Base-by-base conservation (phyloP, 768 basidiomycete genomes). In the Leucocoprinus leucothites region DNA sequence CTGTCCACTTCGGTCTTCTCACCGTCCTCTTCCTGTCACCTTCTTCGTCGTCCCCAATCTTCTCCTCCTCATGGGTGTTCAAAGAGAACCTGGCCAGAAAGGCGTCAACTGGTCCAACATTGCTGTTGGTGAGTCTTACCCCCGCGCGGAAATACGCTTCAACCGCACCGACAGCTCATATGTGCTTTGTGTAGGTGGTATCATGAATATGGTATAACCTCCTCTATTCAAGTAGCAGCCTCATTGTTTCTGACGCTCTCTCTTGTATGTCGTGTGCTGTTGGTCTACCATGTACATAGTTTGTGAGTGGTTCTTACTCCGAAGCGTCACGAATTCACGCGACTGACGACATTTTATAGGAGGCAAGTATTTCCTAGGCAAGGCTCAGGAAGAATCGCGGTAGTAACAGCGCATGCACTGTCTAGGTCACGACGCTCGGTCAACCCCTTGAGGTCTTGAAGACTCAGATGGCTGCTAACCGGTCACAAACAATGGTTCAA, bases 401-500 rank as follows among this genome's bases (percentile, higher is more conserved):
- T 31, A 24, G 18, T 59, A 57, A 55, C 56, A 26, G 16, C 6
- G n/a, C 1, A 9, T 41, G 14, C 25, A 35, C 25, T 51, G 24
- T 57, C 19, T 65, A 98, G 88, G 97, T 99, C 61, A 98, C 97
- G 54, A 98, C 96, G 8, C 82, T 99, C 26, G 97, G 97, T 35
- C 97, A 99, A 77, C 97, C 97, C 19, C 76, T 99, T 56, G 97
- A 99, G 75, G 97, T 98, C 31, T 73, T 98, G 62, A 99, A 99
- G 75, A 99, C 97, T 16, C 97, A 99, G 69, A 98, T 99, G 97
- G 97, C 97, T 56, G 93, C 94, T 58, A 95, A 96, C 76, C 86
- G 97, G 58, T 84, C 82, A 9, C 94, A 99, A 69, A 78, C 88
- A 11, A 97, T 99, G 94, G 62, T 78, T 57, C 84, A 92, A 67